phyloP scores from a whole-genome alignment of 345 rosid genomes.

The Hypericum androsaemum region DNA sequence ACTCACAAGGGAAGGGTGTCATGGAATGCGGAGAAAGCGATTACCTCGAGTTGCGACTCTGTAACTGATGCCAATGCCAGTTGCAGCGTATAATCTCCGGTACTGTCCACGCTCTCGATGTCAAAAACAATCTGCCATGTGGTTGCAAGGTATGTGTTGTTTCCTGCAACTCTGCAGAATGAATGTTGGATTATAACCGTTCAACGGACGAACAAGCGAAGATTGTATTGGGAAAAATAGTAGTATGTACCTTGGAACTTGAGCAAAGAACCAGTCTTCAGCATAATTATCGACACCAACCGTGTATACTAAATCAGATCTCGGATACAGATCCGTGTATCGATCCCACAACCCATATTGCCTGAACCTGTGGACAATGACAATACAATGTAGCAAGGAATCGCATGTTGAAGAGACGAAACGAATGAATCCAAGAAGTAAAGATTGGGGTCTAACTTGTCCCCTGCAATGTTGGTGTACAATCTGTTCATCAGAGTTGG shows the following conservation, averaged over 20 bases:
- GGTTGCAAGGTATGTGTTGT: not conserved
- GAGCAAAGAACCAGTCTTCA: slow-evolving; percentile 3
- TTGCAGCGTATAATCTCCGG: not conserved
- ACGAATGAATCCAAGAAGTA: no score
- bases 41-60: not conserved
- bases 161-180: not conserved
- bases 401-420: no score
- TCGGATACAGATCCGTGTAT: not conserved
- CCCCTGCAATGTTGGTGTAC: not conserved
- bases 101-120: not conserved
- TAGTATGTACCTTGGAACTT: not conserved
- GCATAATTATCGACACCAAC: not conserved
- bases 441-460: no score
- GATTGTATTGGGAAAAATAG: not conserved
- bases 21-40: no score
- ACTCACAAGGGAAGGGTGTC: no score
- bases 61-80: not conserved
- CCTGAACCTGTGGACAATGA: not conserved
- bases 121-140: not conserved
- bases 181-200: not conserved
- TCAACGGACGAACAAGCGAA: not conserved
- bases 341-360: slow-evolving; percentile 1
- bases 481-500: not conserved
- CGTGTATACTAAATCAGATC: not conserved
- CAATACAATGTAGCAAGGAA: no score